Evolutionary conservation across 352 stramenopile genomes (phyloP), one percentile per base, ranked within the genome.

Genomic region (Phytophthora pini): DNA sequence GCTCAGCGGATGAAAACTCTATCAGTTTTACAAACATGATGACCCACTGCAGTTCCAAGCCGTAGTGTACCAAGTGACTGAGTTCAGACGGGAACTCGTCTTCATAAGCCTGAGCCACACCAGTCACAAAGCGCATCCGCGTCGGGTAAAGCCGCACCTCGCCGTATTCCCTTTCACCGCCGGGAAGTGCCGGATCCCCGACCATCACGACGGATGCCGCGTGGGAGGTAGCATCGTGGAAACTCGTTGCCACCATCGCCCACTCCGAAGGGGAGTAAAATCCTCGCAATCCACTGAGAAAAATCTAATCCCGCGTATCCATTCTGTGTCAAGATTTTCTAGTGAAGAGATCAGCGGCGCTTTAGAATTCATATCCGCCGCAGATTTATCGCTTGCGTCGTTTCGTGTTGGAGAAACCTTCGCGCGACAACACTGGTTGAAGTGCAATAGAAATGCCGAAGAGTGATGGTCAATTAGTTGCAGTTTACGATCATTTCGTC

Each of bases 1-100:
- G 47, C 12, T 27, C 24, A 44, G 34, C 48, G 3, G 31, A 36
- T 13, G 9, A 36, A 36, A 36, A 36, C 8, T 4, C 8, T 12
- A 36, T 36, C 9, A 36, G 8, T 13, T 36, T 12, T 12, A 34
- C 29, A 34, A 34, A 34, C 2, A 12, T 34, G 31, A 12, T 8
- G 31, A 36, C 9, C 24, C 31, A 13, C 8, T 4, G 10, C 10
- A 3, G n/a, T 48, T 36, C n/a, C 24, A 46, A 43, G 22, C 13
- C 7, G 12, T 9, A 22, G 46, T 64, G 38, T 54, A 90, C 82
- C 68, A 90, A 59, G n/a, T 70, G 64, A 2, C 41, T 59, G 20
- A 93, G 69, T 55, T 93, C 82, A 5, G 61, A 60, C 9, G 85
- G 85, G 56, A 91, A 93, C 5, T 83, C 66, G 63, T 91, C 82